Evolutionary conservation across 2,329 filamentous ascomycete species (phyloP).

Genomic region (Ascochyta koolunga): DNA sequence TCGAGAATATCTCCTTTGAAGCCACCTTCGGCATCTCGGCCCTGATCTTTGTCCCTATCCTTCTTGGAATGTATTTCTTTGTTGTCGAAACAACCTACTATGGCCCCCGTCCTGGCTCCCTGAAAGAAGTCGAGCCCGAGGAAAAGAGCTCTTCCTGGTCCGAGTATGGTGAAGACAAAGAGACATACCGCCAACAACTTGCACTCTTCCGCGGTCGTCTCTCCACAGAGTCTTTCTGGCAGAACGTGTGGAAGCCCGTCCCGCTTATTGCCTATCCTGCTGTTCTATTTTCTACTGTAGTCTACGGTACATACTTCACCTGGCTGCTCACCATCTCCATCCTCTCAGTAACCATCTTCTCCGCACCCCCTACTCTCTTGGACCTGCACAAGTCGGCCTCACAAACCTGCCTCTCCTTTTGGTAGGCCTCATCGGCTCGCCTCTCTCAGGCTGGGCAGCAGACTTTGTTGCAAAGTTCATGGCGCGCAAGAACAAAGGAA

Average conservation of each 20-base stretch:
- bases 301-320: slow-evolving; percentile 87
- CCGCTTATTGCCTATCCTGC: slow-evolving; percentile 84
- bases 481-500: slow-evolving; percentile 76
- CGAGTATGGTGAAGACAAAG: slow-evolving; percentile 26
- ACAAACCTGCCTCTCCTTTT: slow-evolving; percentile 77
- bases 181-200: slow-evolving; percentile 33
- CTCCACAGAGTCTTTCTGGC: slow-evolving; percentile 42
- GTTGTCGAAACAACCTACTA: slow-evolving; percentile 53
- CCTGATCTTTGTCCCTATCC: slow-evolving; percentile 50
- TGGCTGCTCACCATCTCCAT: slow-evolving; percentile 93
- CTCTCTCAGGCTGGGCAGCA: slow-evolving; percentile 72
- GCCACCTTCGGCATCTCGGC: slow-evolving; percentile 54
- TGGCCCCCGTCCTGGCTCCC: slow-evolving; percentile 24
- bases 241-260: slow-evolving; percentile 62
- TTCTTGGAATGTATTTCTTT: slow-evolving; percentile 53
- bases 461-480: slow-evolving; percentile 75
- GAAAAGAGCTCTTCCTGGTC: slow-evolving; percentile 34
- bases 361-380: slow-evolving; percentile 79
- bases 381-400: slow-evolving; percentile 82
- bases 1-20: slow-evolving; percentile 49
- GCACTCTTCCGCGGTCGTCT: slow-evolving; percentile 39
- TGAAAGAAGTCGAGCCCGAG: slow-evolving; percentile 25
- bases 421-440: slow-evolving; percentile 77
- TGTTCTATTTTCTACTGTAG: slow-evolving; percentile 79
- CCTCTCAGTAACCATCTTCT: slow-evolving; percentile 84